phyloP scores from a whole-genome alignment of 2,329 filamentous ascomycete genomes.

The Beauveria rudraprayagi region DNA sequence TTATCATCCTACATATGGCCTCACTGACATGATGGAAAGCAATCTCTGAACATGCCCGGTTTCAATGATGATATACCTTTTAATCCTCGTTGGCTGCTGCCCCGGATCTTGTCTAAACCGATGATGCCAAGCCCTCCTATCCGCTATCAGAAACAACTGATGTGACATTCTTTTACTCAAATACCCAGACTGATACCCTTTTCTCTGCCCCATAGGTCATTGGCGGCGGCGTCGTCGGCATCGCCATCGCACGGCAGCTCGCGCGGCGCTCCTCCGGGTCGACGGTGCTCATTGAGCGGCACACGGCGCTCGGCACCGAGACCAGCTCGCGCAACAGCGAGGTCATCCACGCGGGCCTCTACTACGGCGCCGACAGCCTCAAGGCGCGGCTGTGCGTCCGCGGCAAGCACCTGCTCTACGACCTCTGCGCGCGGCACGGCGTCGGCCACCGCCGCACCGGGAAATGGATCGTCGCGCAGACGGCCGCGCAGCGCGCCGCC shows the following conservation, averaged over 20 bases:
- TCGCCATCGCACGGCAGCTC: conserved; percentile 69
- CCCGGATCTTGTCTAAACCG: neutral
- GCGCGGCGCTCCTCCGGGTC: conserved; percentile 53
- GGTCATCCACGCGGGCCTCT: conserved; percentile 92
- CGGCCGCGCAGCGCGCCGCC: conserved; percentile 57
- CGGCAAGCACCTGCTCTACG: conserved; percentile 72
- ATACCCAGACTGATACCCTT: neutral
- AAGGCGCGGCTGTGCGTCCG: conserved; percentile 78
- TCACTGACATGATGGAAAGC: neutral
- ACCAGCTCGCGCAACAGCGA: conserved; percentile 88
- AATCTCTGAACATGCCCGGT: neutral
- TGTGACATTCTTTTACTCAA: neutral
- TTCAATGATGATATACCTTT: neutral
- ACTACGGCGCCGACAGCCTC: conserved; percentile 68
- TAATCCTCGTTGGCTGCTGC: neutral
- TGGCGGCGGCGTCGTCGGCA: conserved; percentile 62
- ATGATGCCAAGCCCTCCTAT: too few relatives aligned
- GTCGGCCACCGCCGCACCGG: conserved; percentile 70
- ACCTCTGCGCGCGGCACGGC: conserved; percentile 56
- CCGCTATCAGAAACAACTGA: neutral
- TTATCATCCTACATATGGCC: neutral
- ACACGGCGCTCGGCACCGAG: conserved; percentile 69
- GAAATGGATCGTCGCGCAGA: conserved; percentile 95
- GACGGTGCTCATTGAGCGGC: conserved; percentile 75
- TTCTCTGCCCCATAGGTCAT: conserved; percentile 34